These are phyloP conservation scores for Lentinula guzmanii DNA, from an alignment of 768 basidiomycete species.

Conservation along the genomic window DNA sequence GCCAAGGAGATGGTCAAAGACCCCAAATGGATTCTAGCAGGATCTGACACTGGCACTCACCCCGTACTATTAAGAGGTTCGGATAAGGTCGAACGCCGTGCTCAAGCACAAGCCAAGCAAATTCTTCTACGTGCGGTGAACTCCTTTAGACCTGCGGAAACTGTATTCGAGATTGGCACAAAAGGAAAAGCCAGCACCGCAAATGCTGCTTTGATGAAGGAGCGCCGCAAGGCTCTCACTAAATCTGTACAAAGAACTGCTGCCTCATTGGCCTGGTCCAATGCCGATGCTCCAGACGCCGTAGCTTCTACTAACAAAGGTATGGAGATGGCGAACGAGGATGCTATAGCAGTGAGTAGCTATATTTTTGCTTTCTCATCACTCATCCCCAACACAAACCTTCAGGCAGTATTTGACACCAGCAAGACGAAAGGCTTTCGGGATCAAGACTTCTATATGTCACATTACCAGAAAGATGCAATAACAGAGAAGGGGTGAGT, in stretches of 20 bases:
- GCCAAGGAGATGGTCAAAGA: slow-evolving; percentile 83
- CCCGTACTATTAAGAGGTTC: slow-evolving; percentile 54
- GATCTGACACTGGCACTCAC: slow-evolving; percentile 60
- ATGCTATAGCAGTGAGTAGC: slow-evolving; percentile 60
- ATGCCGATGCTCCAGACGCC: slow-evolving; percentile 27
- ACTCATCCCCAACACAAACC: slow-evolving; percentile 2
- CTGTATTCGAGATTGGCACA: slow-evolving; percentile 79
- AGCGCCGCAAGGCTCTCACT: slow-evolving; percentile 69
- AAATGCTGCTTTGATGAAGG: slow-evolving; percentile 79
- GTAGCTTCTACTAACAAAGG: slow-evolving; percentile 23
- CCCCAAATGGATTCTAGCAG: slow-evolving; percentile 64
- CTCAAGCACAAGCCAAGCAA: slow-evolving; percentile 51
- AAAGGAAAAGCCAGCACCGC: slow-evolving; percentile 53
- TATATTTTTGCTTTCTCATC: not conserved
- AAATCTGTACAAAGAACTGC: slow-evolving; percentile 52
- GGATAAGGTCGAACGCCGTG: slow-evolving; percentile 26
- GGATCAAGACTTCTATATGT: slow-evolving; percentile 88
- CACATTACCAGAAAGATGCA: slow-evolving; percentile 84
- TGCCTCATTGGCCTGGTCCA: slow-evolving; percentile 22
- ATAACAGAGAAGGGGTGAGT: slow-evolving; percentile 85
- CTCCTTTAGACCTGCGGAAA: slow-evolving; percentile 81
- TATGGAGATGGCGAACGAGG: slow-evolving; percentile 74
- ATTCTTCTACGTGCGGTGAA: slow-evolving; percentile 69
- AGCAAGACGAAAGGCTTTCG: slow-evolving; percentile 51
- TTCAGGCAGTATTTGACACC: slow-evolving; percentile 63